Conservation (phyloP, 768 basidiomycete species). For the Boletales sp. region DNA sequence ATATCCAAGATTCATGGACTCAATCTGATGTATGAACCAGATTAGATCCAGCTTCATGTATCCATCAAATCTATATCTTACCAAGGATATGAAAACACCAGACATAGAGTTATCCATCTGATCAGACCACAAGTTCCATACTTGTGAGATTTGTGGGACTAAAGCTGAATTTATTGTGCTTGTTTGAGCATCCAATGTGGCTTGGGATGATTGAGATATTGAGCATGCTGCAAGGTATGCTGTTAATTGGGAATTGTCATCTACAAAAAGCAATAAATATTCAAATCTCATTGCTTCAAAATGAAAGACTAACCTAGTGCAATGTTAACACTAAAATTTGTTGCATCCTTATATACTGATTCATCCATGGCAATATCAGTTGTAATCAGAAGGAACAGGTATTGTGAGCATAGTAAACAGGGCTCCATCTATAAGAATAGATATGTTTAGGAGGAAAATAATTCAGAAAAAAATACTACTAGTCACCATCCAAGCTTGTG, state of each 20-base stretch:
- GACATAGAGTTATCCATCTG: background rate
- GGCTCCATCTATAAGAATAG: too few species aligned
- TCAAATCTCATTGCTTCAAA: too few species aligned
- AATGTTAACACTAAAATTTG: background rate
- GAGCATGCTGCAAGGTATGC: conserved; percentile 9
- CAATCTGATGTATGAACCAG: background rate
- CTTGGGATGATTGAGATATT: background rate
- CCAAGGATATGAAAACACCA: background rate
- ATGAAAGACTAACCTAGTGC: background rate
- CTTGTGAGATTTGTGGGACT: background rate
- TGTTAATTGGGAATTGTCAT: background rate
- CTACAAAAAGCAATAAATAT: background rate
- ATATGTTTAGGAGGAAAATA: too few species aligned
- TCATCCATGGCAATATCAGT: conserved; percentile 3
- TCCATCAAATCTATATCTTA: background rate
- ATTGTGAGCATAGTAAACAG: background rate
- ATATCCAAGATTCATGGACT: fast-evolving
- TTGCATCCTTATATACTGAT: background rate
- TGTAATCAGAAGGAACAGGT: conserved; percentile 10
- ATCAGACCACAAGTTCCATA: conserved; percentile 11
- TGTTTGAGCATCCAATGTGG: conserved; percentile 3
- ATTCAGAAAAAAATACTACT: background rate
- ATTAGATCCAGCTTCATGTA: too few species aligned
- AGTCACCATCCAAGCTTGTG: too few species aligned
- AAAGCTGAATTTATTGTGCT: background rate